These are phyloP conservation scores for Lobosporangium transversale DNA, from an alignment of 192 early-diverging fungal species.

Conservation along the genomic window DNA sequence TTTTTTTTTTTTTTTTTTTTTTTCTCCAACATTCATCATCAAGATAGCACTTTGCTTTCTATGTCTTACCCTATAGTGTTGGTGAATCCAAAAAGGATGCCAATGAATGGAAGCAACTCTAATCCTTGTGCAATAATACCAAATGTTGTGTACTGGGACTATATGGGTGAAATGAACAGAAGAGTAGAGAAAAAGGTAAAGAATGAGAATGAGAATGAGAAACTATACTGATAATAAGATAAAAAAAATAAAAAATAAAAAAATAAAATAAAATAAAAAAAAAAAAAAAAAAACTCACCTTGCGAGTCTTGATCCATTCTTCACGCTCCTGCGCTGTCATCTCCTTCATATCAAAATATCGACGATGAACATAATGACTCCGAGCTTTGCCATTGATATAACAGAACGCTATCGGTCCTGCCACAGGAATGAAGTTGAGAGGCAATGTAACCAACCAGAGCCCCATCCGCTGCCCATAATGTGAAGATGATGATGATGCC, in stretches of 20 bases:
- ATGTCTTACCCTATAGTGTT: slow-evolving; percentile 64
- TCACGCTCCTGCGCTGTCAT: slow-evolving; percentile 51
- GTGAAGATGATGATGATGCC: slow-evolving; percentile 21
- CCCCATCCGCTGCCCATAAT: slow-evolving; percentile 50
- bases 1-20: too few species aligned
- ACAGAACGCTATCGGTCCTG: slow-evolving; percentile 53
- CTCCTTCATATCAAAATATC: slow-evolving; percentile 58
- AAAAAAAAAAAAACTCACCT: slow-evolving; percentile 19
- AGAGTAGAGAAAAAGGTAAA: not conserved
- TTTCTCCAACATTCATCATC: too few species aligned
- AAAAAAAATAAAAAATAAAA: not conserved
- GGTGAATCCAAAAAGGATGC: slow-evolving; percentile 60
- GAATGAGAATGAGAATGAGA: not conserved
- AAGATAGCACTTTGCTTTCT: too few species aligned
- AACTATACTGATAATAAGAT: not conserved
- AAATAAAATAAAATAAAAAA: not conserved
- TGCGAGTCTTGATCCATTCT: slow-evolving; percentile 36
- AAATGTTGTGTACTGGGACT: slow-evolving; percentile 54
- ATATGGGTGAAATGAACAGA: not conserved
- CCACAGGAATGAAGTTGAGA: slow-evolving; percentile 54
- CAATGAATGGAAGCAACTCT: slow-evolving; percentile 58
- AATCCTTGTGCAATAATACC: slow-evolving; percentile 57
- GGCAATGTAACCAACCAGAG: slow-evolving; percentile 57
- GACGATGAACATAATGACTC: slow-evolving; percentile 50
- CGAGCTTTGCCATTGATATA: slow-evolving; percentile 53